Percentiles rank a stretch among this genome's conserved stretches.
phyloP scores from a whole-genome alignment of 2,329 filamentous ascomycete species.

The Fusarium sp. region DNA sequence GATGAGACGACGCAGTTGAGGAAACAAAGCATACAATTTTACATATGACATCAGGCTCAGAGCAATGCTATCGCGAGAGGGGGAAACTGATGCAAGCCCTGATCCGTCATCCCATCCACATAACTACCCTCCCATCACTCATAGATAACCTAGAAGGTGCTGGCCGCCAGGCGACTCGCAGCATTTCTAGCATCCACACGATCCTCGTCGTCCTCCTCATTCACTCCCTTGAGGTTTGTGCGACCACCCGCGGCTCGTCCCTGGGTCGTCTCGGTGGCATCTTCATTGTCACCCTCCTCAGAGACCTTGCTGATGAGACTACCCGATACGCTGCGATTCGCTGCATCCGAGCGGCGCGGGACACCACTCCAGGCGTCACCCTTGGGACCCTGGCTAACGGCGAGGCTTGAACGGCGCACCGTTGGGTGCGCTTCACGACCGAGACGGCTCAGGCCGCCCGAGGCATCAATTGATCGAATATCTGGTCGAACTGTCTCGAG shows the following conservation, averaged over 20 bases:
- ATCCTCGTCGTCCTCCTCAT: conserved; percentile 91
- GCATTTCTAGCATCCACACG: conserved; percentile 95
- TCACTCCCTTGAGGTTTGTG: conserved; percentile 67
- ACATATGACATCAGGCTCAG: conserved; percentile 40
- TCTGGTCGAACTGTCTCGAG: conserved; percentile 95
- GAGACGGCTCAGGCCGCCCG: conserved; percentile 88
- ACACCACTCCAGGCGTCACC: conserved; percentile 99
- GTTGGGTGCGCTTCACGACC: conserved; percentile 89
- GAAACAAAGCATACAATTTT: conserved; percentile 31
- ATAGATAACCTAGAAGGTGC: conserved; percentile 77
- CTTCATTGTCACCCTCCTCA: conserved; percentile 69
- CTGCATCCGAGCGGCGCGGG: conserved; percentile 81
- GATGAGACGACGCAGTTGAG: background rate
- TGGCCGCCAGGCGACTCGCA: conserved; percentile 90
- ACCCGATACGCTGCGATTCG: conserved; percentile 81
- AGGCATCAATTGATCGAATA: conserved; percentile 90
- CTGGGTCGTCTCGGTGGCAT: conserved; percentile 52
- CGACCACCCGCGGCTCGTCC: conserved; percentile 53
- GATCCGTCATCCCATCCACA: conserved; percentile 33
- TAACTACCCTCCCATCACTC: conserved; percentile 24
- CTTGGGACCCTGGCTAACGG: conserved; percentile 92
- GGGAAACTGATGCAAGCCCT: conserved; percentile 32
- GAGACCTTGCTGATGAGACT: conserved; percentile 73
- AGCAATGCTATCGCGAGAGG: conserved; percentile 41
- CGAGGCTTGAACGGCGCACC: conserved; percentile 78